phyloP scores from a whole-genome alignment of 306 rosid genomes.

The Coriaria nepalensis region DNA sequence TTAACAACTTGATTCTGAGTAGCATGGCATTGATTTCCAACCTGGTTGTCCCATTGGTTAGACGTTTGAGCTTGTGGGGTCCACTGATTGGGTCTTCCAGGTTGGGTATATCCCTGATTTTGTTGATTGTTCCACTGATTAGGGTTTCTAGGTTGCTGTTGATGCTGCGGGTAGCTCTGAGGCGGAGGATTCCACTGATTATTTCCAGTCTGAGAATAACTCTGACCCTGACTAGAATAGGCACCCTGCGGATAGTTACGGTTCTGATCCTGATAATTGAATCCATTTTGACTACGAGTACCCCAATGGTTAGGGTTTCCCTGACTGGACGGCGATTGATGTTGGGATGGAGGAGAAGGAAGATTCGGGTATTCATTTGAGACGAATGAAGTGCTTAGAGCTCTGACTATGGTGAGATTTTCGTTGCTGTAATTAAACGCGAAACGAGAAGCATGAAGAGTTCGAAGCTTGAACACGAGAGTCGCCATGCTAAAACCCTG shows the following conservation, averaged over 20 bases:
- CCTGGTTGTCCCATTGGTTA: constrained; percentile 21
- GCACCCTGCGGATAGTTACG: constrained; percentile 13
- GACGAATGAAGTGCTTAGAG: constrained; percentile 38
- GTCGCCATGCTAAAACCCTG: constrained; percentile 35
- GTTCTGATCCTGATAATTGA: constrained; percentile 15
- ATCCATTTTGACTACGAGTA: constrained; percentile 12
- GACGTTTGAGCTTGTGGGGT: constrained; percentile 13
- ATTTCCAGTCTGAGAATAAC: constrained; percentile 15
- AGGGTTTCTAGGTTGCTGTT: constrained; percentile 15
- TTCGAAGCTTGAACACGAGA: constrained; percentile 28
- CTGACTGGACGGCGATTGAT: constrained; percentile 21
- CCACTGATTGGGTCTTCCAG: constrained; percentile 21
- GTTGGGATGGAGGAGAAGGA: constrained; percentile 17
- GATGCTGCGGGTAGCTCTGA: constrained; percentile 10
- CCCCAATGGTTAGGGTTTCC: constrained; percentile 20
- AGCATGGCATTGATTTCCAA: constrained; percentile 13
- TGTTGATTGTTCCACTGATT: constrained; percentile 22
- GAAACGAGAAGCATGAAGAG: constrained; percentile 12
- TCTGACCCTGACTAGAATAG: constrained; percentile 19
- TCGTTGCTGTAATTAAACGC: constrained; percentile 5
- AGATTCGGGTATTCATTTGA: constrained; percentile 32
- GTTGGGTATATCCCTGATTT: constrained; percentile 13
- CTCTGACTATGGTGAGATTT: constrained; percentile 12
- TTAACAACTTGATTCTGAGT: constrained; percentile 14
- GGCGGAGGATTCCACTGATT: constrained; percentile 20